A percentile compares a stretch with the other conserved stretches of the same genome.
Conservation (phyloP, 2,329 filamentous ascomycete genomes). For the Lachnellula subtilissima region DNA sequence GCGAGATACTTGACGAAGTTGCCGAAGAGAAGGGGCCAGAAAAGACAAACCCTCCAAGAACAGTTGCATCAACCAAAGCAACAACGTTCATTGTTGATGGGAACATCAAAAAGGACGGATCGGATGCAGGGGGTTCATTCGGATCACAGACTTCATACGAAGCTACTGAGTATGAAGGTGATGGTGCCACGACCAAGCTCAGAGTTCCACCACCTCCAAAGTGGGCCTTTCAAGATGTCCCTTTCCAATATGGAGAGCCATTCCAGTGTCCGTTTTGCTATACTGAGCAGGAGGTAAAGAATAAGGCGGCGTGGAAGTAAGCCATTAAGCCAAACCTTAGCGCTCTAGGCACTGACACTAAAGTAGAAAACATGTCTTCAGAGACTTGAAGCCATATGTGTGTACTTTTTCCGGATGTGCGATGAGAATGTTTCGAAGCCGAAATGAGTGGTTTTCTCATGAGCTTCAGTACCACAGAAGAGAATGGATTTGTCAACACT, state of each 20-base stretch:
- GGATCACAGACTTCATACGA: slow-evolving; percentile 25
- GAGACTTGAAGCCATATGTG: slow-evolving; percentile 33
- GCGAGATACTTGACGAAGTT: slow-evolving; percentile 6
- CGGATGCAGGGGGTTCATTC: slow-evolving; percentile 11
- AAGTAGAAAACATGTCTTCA: slow-evolving; percentile 30
- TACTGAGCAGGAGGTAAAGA: slow-evolving; percentile 19
- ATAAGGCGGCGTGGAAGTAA: slow-evolving; percentile 21
- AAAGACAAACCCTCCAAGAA: slow-evolving; percentile 1
- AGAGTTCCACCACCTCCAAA: slow-evolving; percentile 18
- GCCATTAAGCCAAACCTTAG: neutral
- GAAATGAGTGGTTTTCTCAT: slow-evolving; percentile 32
- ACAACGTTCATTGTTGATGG: slow-evolving; percentile 19
- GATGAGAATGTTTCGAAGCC: slow-evolving; percentile 26
- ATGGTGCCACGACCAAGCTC: slow-evolving; percentile 2
- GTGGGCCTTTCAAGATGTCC: slow-evolving; percentile 18
- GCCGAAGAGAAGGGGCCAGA: neutral
- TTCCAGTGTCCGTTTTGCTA: slow-evolving; percentile 25
- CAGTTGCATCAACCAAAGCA: slow-evolving; percentile 20
- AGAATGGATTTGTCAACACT: slow-evolving; percentile 27
- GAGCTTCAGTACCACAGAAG: slow-evolving; percentile 30
- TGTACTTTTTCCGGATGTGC: slow-evolving; percentile 33
- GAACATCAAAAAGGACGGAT: slow-evolving; percentile 1
- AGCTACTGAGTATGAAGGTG: slow-evolving; percentile 11
- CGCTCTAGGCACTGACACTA: neutral
- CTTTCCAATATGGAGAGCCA: slow-evolving; percentile 21